Evolutionary conservation across 345 rosid genomes (phyloP).

Genomic region (Conringia planisiliqua): DNA sequence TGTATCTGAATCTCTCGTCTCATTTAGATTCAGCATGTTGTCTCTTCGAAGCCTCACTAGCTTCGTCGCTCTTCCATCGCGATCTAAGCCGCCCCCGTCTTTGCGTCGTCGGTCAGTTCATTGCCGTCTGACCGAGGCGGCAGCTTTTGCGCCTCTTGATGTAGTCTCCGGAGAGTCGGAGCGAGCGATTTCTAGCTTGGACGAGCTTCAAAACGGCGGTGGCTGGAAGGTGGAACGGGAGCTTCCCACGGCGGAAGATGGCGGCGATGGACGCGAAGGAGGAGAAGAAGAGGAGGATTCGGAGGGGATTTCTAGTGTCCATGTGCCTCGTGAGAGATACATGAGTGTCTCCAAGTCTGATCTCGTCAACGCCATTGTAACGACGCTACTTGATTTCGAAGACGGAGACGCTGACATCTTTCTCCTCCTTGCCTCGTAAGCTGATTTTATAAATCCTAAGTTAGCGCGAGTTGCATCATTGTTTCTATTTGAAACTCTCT

Average conservation of each 20-base stretch:
- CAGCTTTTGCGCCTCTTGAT: conserved; percentile 16
- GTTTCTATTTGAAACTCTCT: not conserved
- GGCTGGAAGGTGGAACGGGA: conserved; percentile 15
- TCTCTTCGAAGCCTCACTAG: conserved; percentile 38
- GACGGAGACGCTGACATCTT: conserved; percentile 54
- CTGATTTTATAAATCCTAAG: not conserved
- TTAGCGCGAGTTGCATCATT: not conserved
- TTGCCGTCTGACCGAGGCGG: conserved; percentile 15
- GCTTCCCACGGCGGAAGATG: conserved; percentile 4
- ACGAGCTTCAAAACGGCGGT: conserved; percentile 14
- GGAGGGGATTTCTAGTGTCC: conserved; percentile 57
- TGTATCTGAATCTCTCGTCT: conserved; percentile 19
- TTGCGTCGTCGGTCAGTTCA: conserved; percentile 26
- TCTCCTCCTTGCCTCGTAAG: conserved; percentile 71
- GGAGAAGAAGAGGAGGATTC: conserved; percentile 27
- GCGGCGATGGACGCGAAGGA: conserved; percentile 12
- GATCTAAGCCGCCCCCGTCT: not conserved
- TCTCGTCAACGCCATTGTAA: conserved; percentile 57
- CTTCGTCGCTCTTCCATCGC: conserved; percentile 35
- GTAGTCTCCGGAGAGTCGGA: conserved; percentile 22
- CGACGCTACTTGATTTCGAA: conserved; percentile 45
- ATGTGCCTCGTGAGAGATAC: conserved; percentile 71
- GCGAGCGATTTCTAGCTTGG: conserved; percentile 4
- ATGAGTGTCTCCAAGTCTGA: conserved; percentile 71
- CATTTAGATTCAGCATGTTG: conserved; percentile 35